Evolutionary conservation across 257 asterid species (phyloP).

Genomic region (Schizonepeta tenuifolia): DNA sequence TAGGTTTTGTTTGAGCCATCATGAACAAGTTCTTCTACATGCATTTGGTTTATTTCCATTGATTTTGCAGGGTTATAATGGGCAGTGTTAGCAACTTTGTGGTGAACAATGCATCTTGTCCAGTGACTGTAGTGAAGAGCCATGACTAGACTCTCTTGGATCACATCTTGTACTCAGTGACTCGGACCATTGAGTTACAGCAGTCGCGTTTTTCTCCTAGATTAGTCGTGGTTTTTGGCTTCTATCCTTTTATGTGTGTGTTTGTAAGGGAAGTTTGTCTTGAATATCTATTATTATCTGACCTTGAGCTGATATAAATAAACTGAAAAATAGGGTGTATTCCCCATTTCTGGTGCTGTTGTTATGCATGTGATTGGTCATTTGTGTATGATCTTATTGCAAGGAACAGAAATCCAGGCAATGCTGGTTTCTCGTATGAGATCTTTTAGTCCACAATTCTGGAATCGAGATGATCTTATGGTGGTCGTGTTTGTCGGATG

Average conservation of each 20-base stretch:
- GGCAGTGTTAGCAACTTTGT: slow-evolving; percentile 92
- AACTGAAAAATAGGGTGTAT: background rate
- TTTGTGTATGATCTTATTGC: background rate
- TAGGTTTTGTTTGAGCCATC: background rate
- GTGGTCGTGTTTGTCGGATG: background rate
- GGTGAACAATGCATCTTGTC: slow-evolving; percentile 82
- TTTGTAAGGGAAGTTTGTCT: background rate
- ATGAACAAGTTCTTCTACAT: background rate
- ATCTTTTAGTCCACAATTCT: background rate
- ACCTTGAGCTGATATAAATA: slow-evolving; percentile 10
- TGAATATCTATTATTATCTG: background rate
- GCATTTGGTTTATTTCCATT: slow-evolving; percentile 17
- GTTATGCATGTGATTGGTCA: background rate
- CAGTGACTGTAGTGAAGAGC: slow-evolving; percentile 85
- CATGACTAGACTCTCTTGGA: slow-evolving; percentile 44
- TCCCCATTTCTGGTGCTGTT: background rate
- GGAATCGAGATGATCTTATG: background rate
- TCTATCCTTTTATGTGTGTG: background rate
- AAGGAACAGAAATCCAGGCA: background rate
- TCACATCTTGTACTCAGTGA: background rate
- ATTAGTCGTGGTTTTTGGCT: background rate
- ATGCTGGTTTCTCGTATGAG: background rate
- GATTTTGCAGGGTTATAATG: slow-evolving; percentile 74
- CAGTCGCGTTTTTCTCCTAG: no score
- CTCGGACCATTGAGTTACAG: background rate